These are phyloP conservation scores for Nadsonia starkeyi-henricii DNA, from an alignment of 1,139 yeast genomes.

Conservation along the genomic window DNA sequence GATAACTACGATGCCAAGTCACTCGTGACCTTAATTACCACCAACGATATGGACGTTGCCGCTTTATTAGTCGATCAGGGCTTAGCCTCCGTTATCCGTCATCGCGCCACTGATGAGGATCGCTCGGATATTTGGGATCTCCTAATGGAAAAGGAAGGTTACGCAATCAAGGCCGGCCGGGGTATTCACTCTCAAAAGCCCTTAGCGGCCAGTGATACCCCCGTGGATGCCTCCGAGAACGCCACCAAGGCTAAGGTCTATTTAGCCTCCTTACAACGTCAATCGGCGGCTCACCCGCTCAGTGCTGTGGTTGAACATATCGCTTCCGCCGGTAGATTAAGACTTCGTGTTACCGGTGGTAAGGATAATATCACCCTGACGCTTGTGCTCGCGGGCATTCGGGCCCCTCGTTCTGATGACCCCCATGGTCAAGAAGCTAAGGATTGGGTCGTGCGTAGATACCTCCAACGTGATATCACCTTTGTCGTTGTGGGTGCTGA, in stretches of 20 bases:
- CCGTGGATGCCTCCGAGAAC: conserved; percentile 71
- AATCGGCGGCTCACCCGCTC: conserved; percentile 39
- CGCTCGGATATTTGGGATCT: conserved; percentile 70
- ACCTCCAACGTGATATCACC: conserved; percentile 60
- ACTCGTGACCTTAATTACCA: conserved; percentile 43
- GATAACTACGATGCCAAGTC: conserved; percentile 53
- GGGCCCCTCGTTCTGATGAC: conserved; percentile 32
- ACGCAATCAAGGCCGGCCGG: conserved; percentile 39
- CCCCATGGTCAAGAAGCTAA: conserved; percentile 39
- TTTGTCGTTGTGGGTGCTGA: conserved; percentile 59
- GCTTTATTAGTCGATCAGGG: conserved; percentile 50
- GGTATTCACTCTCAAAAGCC: conserved; percentile 53
- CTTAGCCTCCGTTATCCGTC: conserved; percentile 65
- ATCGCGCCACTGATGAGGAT: conserved; percentile 54
- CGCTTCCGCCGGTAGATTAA: conserved; percentile 37
- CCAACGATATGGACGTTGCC: conserved; percentile 39
- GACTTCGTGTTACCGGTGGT: conserved; percentile 56
- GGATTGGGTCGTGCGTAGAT: conserved; percentile 38
- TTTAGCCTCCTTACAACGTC: conserved; percentile 53
- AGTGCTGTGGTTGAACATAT: conserved; percentile 62
- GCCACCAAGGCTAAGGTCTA: conserved; percentile 61
- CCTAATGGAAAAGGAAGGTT: conserved; percentile 54
- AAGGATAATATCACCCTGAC: conserved; percentile 59
- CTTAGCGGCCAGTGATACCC: conserved; percentile 33
- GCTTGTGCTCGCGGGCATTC: conserved; percentile 62